Conservation (phyloP, 2,329 filamentous ascomycete species). For the Aureobasidium sp. region DNA sequence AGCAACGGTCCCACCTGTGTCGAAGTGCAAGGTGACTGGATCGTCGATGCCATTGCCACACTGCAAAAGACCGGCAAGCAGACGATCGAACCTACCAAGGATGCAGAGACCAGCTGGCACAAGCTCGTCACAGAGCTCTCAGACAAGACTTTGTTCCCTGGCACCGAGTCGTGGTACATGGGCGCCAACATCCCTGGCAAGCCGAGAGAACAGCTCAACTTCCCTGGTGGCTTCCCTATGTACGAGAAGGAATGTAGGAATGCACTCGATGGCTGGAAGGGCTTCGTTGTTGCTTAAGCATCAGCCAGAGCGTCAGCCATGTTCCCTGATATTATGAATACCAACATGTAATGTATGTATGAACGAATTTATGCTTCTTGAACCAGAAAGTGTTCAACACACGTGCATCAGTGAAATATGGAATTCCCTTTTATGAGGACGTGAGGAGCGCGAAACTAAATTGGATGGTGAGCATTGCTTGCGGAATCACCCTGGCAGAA, state of each 20-base stretch:
- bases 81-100: slow-evolving; percentile 34
- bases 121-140: slow-evolving; percentile 33
- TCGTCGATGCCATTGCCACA: slow-evolving; percentile 37
- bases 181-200: slow-evolving; percentile 41
- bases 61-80: slow-evolving; percentile 31
- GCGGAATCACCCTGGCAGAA: not conserved
- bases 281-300: slow-evolving; percentile 19
- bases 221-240: slow-evolving; percentile 35
- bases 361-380: slow-evolving; percentile 3
- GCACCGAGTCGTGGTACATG: slow-evolving; percentile 38
- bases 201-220: slow-evolving; percentile 39
- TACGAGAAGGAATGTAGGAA: slow-evolving; percentile 35
- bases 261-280: slow-evolving; percentile 29
- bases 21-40: slow-evolving; percentile 40
- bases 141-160: slow-evolving; percentile 36
- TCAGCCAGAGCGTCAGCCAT: not conserved
- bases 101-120: slow-evolving; percentile 37
- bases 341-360: slow-evolving; percentile 1
- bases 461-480: not conserved
- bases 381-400: not conserved
- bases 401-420: not conserved
- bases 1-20: slow-evolving; percentile 40
- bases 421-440: not conserved
- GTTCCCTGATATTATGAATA: not conserved
- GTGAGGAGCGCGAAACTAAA: not conserved